Conservation (phyloP, 169 alveolate genomes). For the Miamiensis avidus region DNA sequence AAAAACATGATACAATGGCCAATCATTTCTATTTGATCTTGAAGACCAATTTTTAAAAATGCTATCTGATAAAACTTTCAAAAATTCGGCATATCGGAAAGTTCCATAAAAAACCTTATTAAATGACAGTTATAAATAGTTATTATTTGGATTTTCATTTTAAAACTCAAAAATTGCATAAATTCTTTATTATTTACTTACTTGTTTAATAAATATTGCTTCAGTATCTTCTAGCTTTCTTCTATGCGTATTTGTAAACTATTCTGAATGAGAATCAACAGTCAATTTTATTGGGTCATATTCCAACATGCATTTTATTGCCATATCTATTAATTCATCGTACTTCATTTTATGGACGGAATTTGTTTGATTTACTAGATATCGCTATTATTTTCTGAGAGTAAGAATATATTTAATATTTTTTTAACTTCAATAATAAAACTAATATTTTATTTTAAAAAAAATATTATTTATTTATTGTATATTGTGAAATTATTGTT, state of each 20-base stretch:
- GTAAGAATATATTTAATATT: no score
- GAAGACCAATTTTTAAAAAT: conserved; percentile 58
- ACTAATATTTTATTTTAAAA: no score
- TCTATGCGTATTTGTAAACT: conserved; percentile 53
- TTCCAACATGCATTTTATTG: conserved; percentile 62
- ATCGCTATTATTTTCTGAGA: no score
- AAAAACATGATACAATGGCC: conserved; percentile 71
- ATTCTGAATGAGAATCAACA: conserved; percentile 73
- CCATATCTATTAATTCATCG: conserved; percentile 69
- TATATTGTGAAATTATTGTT: no score
- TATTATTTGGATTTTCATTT: no score
- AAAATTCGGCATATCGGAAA: conserved; percentile 74
- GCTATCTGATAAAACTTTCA: conserved; percentile 64
- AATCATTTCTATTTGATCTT: conserved; percentile 79
- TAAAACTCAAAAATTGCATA: not conserved
- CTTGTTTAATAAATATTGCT: conserved; percentile 77
- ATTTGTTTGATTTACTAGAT: not conserved
- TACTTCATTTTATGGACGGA: conserved; percentile 34
- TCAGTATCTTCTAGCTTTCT: conserved; percentile 46
- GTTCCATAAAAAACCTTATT: conserved; percentile 71
- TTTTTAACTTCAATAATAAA: no score
- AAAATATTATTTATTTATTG: no score
- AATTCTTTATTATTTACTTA: conserved; percentile 3
- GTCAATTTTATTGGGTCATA: conserved; percentile 72
- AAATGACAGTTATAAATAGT: no score